Evolutionary conservation across 495 filamentous ascomycete genomes (phyloP).

Genomic region (Stereocaulon alpinum): DNA sequence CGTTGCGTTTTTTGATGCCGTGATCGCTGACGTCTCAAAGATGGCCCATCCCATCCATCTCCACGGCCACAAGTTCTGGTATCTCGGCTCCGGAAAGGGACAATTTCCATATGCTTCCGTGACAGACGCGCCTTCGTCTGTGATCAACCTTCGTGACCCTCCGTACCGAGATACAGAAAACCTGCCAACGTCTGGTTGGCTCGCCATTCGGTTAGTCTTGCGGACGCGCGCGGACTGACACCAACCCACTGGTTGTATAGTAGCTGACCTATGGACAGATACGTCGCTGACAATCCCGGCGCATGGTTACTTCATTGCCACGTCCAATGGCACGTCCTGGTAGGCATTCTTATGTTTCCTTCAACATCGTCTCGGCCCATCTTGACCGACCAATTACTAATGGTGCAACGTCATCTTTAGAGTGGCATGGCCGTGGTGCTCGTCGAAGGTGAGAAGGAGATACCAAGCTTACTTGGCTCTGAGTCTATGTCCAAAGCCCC

Average conservation of each 20-base stretch:
- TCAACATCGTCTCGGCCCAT: not conserved
- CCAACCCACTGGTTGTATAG: not conserved
- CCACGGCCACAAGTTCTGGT: not conserved
- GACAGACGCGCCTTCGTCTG: not conserved
- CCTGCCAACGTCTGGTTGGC: not conserved
- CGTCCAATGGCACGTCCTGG: not conserved
- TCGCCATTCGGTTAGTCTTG: not conserved
- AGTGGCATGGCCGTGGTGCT: not conserved
- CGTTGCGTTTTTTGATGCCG: not conserved
- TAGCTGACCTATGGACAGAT: not conserved
- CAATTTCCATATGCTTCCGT: not conserved
- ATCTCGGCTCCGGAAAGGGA: not conserved
- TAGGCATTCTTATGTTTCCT: not conserved
- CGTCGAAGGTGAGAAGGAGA: not conserved
- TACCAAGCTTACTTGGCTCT: not conserved
- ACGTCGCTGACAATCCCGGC: not conserved
- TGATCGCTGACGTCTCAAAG: not conserved
- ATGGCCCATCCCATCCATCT: not conserved
- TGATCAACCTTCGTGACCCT: not conserved
- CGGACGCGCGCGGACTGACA: not conserved
- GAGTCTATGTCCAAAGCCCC: not conserved
- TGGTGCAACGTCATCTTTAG: not conserved
- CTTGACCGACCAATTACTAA: not conserved
- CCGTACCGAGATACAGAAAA: not conserved
- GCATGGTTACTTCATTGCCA: not conserved